These are phyloP conservation scores for Penicillium rolfsii DNA, from an alignment of 2,329 filamentous ascomycete species.

Conservation along the genomic window DNA sequence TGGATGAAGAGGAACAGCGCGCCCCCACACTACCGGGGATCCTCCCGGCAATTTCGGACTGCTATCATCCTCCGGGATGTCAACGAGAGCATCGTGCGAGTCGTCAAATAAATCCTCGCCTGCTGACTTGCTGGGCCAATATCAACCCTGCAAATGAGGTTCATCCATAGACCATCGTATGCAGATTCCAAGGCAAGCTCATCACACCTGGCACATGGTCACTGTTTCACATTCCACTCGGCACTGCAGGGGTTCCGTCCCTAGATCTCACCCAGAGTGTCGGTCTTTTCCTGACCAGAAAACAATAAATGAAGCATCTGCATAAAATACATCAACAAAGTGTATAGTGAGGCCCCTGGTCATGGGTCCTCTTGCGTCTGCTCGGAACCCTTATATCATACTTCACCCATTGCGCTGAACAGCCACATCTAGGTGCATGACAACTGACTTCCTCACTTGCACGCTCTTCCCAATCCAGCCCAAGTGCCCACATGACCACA, in stretches of 20 bases:
- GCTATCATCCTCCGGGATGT: constrained; percentile 8
- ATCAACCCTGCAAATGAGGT: neutral
- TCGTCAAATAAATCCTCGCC: neutral
- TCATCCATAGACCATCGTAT: neutral
- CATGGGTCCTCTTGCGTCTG: no score
- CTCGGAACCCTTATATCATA: neutral
- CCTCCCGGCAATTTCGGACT: constrained; percentile 10
- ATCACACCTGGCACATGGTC: constrained; percentile 1
- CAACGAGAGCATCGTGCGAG: no score
- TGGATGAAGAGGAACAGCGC: constrained; percentile 1
- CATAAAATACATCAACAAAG: no score
- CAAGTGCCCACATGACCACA: constrained; percentile 38
- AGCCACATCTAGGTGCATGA: neutral
- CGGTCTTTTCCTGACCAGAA: no score
- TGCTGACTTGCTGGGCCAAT: neutral
- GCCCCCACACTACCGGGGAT: constrained; percentile 17
- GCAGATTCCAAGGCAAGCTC: constrained; percentile 5
- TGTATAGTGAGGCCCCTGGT: no score
- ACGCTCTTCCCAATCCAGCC: constrained; percentile 8
- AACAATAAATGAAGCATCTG: no score
- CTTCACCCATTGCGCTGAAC: neutral
- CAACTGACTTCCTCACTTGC: neutral
- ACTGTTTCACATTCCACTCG: neutral
- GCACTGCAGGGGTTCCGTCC: neutral
- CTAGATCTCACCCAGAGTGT: no score